Percentiles rank a stretch among this genome's conserved stretches.
These are phyloP conservation scores for Tricholoma sp. DNA, from an alignment of 768 basidiomycete species.

Conservation along the genomic window DNA sequence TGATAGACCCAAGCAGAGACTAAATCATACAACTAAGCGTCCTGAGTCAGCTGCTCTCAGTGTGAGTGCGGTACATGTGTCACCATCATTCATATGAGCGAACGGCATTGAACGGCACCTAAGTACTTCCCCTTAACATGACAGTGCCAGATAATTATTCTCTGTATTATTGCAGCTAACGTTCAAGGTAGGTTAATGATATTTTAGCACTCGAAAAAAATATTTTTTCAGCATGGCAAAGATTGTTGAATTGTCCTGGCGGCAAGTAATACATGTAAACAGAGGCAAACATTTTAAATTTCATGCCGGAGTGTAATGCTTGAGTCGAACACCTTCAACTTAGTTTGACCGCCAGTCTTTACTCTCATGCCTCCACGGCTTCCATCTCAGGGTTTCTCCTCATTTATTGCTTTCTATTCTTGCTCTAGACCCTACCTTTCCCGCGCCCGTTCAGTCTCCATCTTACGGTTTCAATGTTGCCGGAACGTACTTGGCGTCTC, in stretches of 20 bases:
- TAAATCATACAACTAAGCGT: background rate
- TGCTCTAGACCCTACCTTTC: constrained; percentile 38
- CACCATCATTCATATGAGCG: too few relatives aligned
- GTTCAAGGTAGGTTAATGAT: too few relatives aligned
- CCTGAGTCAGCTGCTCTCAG: background rate
- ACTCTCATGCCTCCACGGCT: constrained; percentile 48
- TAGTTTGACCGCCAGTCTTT: constrained; percentile 1
- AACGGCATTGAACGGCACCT: too few relatives aligned
- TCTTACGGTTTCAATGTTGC: constrained; percentile 33
- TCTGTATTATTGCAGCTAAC: too few relatives aligned
- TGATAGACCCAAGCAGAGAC: background rate
- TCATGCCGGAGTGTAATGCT: constrained; percentile 6
- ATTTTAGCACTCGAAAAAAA: too few relatives aligned
- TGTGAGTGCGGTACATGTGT: background rate
- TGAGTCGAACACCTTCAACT: background rate
- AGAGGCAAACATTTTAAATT: constrained; percentile 31
- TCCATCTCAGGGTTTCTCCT: constrained; percentile 42
- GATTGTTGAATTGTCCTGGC: too few relatives aligned
- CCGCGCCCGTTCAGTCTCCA: constrained; percentile 32
- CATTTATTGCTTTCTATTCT: constrained; percentile 54
- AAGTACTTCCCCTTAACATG: too few relatives aligned
- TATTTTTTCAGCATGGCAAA: too few relatives aligned
- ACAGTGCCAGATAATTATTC: too few relatives aligned
- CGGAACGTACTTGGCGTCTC: constrained; percentile 17
- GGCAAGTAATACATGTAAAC: constrained; percentile 14